Evolutionary conservation across 73 alveolate genomes (phyloP), one percentile per base, ranked within the genome.

Genomic region (Blepharisma japonicum): DNA sequence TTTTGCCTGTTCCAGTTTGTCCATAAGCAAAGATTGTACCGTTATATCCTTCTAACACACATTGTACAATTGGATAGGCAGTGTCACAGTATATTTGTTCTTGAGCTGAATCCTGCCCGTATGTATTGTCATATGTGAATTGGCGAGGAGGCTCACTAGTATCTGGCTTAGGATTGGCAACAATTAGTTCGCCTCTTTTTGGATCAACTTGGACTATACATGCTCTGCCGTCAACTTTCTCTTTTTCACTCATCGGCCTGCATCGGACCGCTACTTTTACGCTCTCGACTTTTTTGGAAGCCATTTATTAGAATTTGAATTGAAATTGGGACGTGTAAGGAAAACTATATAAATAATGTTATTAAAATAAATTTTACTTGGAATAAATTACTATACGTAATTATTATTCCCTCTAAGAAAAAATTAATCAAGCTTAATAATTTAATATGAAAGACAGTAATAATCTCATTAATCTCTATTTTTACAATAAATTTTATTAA

Each of bases 21-120:
- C 99, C 99, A 87, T 96, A 96, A 6, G 99, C 99, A 87, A 96
- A 96, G 7, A 95, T 93, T 49, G 99, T 96, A 27, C 99, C 99
- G 77, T 96, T 96, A 83, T 92, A 96, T 23, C 99, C 99, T 86
- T 96, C 96, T 47, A 96, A 84, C 6, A 92, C 93, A 67, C 96
- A 92, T 84, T 96, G 93, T 68, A 94, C 92, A 20, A 94, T 94
- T 1, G 98, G 98, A 79, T 79, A 87, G 45, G 99, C 99, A 18
- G 96, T 85, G 55, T 90, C 94, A 49, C 67, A 78, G 77, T 92
- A 94, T 23, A 94, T 93, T 55, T 79, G 68, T 78, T 94, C 96
- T 83, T 94, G 92, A 32, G 71, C 68, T 25, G 94, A 79, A 27
- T 88, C 72, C 53, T 86, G 71, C 68, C 81, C 95, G 68, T 92